A percentile compares a stretch with the other conserved stretches of the same genome.
These are phyloP conservation scores for Ustilago sp. DNA, from an alignment of 1,284 basidiomycete species.

Conservation along the genomic window DNA sequence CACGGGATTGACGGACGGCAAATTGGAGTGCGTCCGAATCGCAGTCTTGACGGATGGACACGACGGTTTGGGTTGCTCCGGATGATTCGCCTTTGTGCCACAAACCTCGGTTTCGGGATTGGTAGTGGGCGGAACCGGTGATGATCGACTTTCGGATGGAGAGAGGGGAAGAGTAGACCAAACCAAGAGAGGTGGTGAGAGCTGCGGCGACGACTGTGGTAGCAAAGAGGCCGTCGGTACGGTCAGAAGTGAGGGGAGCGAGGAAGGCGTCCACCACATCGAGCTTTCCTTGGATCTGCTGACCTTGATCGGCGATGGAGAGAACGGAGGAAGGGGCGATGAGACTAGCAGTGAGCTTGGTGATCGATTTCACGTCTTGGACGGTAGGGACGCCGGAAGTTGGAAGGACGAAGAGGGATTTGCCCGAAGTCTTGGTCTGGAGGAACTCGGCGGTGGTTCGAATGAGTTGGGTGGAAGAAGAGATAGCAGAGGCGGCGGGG, in stretches of 20 bases:
- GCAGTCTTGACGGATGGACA: slow-evolving; percentile 87
- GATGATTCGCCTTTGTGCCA: slow-evolving; percentile 98
- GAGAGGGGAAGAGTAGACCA: slow-evolving; percentile 94
- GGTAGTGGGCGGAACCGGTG: slow-evolving; percentile 92
- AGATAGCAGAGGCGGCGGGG: slow-evolving; percentile 38
- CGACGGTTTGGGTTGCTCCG: slow-evolving; percentile 89
- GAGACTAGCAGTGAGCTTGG: slow-evolving; percentile 49
- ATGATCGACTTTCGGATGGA: slow-evolving; percentile 88
- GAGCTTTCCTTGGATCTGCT: slow-evolving; percentile 45
- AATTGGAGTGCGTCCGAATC: slow-evolving; percentile 94
- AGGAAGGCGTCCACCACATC: slow-evolving; percentile 64
- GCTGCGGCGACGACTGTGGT: slow-evolving; percentile 80
- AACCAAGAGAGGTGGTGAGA: slow-evolving; percentile 79
- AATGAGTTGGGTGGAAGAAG: slow-evolving; percentile 47
- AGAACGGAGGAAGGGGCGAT: slow-evolving; percentile 57
- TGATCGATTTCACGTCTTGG: slow-evolving; percentile 46
- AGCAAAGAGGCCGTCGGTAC: slow-evolving; percentile 90
- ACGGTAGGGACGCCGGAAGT: slow-evolving; percentile 35
- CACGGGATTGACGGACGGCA: slow-evolving; percentile 87
- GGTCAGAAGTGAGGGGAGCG: slow-evolving; percentile 82
- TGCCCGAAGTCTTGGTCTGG: slow-evolving; percentile 57
- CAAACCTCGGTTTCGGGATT: slow-evolving; percentile 88
- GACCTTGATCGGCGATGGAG: slow-evolving; percentile 22
- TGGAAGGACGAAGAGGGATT: slow-evolving; percentile 59
- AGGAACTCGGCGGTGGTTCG: slow-evolving; percentile 43